Conservation (phyloP, 495 filamentous ascomycete species). For the Neurospora sp. region DNA sequence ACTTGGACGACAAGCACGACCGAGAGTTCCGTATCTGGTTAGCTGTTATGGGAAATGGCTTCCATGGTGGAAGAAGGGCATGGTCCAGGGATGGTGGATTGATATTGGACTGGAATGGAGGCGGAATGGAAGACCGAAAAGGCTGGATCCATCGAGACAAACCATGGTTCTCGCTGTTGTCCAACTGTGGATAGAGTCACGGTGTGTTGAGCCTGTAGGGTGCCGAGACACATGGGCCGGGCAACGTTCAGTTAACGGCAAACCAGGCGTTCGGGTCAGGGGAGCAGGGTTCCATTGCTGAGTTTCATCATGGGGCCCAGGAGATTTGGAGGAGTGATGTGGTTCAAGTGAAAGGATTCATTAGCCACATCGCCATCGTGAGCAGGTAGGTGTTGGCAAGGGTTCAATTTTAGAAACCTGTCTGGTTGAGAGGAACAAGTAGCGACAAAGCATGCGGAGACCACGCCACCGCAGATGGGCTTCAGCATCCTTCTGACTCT, state of each 20-base stretch:
- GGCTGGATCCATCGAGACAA: not conserved
- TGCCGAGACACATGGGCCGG: not conserved
- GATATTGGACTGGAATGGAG: not conserved
- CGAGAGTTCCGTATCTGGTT: conserved; percentile 9
- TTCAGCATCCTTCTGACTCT: not conserved
- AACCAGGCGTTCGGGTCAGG: not conserved
- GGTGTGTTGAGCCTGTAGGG: not conserved
- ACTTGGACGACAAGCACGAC: conserved; percentile 10
- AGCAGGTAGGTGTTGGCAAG: not conserved
- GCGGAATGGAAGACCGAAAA: not conserved
- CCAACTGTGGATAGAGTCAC: not conserved
- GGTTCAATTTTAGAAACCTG: not conserved
- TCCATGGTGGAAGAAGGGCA: not conserved
- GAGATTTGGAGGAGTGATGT: not conserved
- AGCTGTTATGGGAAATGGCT: not conserved
- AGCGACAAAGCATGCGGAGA: not conserved
- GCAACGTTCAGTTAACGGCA: not conserved
- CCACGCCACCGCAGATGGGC: not conserved
- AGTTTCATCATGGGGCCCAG: not conserved
- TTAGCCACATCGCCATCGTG: not conserved
- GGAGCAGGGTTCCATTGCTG: not conserved
- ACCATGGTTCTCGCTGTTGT: not conserved
- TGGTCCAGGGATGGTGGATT: not conserved
- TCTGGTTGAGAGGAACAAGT: not conserved
- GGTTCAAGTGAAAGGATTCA: not conserved